phyloP scores from a whole-genome alignment of 1,284 basidiomycete species.

The Trichosporon sp. region DNA sequence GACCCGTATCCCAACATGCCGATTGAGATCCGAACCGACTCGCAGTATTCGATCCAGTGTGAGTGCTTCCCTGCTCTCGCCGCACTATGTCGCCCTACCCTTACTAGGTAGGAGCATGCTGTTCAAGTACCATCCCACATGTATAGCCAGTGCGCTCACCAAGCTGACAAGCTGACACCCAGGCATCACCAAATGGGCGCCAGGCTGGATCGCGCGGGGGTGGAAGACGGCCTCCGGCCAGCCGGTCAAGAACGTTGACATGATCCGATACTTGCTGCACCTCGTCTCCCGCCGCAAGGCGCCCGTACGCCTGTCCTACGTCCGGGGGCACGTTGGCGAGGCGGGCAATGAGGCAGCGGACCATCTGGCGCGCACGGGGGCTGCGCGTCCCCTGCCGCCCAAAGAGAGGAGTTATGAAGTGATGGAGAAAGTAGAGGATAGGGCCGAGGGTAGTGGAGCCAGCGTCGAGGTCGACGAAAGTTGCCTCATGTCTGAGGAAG shows the following conservation, averaged over 20 bases:
- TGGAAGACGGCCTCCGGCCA: slow-evolving; percentile 39
- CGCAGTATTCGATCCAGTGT: slow-evolving; percentile 56
- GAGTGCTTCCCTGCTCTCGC: slow-evolving; percentile 24
- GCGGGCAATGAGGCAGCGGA: slow-evolving; percentile 56
- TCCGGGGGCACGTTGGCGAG: slow-evolving; percentile 49
- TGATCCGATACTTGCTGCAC: slow-evolving; percentile 55
- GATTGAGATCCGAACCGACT: slow-evolving; percentile 57
- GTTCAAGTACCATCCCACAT: no score
- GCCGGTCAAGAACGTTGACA: slow-evolving; percentile 53
- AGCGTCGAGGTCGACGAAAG: slow-evolving; percentile 21
- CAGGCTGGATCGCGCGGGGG: slow-evolving; percentile 50
- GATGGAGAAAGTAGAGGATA: slow-evolving; percentile 58
- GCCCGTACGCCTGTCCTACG: slow-evolving; percentile 52
- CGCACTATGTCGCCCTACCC: no score
- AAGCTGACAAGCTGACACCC: slow-evolving; percentile 10
- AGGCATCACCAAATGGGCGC: slow-evolving; percentile 54
- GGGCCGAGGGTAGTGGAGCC: neutral
- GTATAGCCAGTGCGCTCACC: no score
- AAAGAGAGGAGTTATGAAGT: slow-evolving; percentile 39
- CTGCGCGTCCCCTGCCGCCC: slow-evolving; percentile 36
- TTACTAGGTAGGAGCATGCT: no score
- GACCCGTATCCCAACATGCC: slow-evolving; percentile 54
- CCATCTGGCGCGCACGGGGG: slow-evolving; percentile 50
- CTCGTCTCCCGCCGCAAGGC: slow-evolving; percentile 43
- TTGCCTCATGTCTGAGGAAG: slow-evolving; percentile 46